These are phyloP conservation scores for Persicaria maculosa DNA, from an alignment of 148 eudicot genomes.

Conservation along the genomic window DNA sequence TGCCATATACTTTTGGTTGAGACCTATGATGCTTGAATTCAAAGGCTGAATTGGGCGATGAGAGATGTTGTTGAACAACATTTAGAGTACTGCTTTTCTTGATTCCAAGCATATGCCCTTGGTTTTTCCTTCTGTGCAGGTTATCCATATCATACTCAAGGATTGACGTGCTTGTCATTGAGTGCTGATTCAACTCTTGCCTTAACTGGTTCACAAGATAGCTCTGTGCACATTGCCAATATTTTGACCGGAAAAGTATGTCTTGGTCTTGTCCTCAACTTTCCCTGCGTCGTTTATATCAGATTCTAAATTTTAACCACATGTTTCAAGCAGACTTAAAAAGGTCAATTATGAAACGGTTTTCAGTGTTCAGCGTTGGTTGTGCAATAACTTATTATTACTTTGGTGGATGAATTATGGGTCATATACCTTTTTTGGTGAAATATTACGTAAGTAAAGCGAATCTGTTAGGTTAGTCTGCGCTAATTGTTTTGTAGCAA, in stretches of 20 bases:
- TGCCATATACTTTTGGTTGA: background rate
- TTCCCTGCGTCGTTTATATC: too few species aligned
- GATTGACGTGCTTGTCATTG: constrained; percentile 71
- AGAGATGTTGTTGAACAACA: too few species aligned
- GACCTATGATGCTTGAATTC: background rate
- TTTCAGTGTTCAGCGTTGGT: background rate
- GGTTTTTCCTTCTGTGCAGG: constrained; percentile 23
- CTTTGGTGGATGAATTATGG: background rate
- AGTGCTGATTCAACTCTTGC: constrained; percentile 71
- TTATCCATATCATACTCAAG: constrained; percentile 66
- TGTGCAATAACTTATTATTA: background rate
- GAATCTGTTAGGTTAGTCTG: background rate
- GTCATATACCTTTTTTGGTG: background rate
- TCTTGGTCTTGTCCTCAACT: too few species aligned
- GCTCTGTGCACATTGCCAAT: constrained; percentile 67
- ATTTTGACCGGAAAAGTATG: constrained; percentile 12
- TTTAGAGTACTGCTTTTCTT: too few species aligned
- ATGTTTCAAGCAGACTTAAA: background rate
- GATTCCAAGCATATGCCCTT: too few species aligned
- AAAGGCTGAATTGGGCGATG: too few species aligned
- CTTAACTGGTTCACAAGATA: constrained; percentile 71
- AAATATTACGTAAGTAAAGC: background rate
- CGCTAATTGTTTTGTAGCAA: background rate
- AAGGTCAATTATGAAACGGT: background rate
- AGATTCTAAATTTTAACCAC: background rate